Percentiles rank a stretch among this genome's conserved stretches.
phyloP scores from a whole-genome alignment of 2,329 filamentous ascomycete genomes.

The Fusarium compactum region DNA sequence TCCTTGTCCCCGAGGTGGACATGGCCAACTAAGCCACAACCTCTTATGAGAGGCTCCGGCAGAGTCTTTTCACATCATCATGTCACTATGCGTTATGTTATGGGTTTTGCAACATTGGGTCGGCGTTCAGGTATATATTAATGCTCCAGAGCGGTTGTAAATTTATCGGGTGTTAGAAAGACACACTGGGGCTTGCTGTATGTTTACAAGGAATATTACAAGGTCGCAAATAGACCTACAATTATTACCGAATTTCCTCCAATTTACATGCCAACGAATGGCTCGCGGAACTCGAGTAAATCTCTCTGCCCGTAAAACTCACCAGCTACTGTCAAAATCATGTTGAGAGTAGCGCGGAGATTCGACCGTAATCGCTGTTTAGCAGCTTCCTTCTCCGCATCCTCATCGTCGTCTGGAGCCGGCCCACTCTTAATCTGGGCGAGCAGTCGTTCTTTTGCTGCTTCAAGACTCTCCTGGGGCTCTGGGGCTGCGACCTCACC shows the following conservation, averaged over 20 bases:
- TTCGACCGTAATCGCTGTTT: slow-evolving; percentile 58
- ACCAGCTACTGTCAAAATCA: slow-evolving; percentile 89
- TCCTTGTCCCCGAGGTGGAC: slow-evolving; percentile 66
- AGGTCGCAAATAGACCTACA: slow-evolving; percentile 27
- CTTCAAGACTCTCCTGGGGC: slow-evolving; percentile 57
- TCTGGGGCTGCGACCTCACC: slow-evolving; percentile 48
- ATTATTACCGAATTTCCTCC: slow-evolving; percentile 2
- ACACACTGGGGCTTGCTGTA: slow-evolving; percentile 27
- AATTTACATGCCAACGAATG: slow-evolving; percentile 62
- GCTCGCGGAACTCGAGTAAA: slow-evolving; percentile 79
- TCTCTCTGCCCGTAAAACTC: slow-evolving; percentile 93
- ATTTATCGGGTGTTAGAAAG: slow-evolving; percentile 22
- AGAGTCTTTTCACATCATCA: slow-evolving; percentile 9
- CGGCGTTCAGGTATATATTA: slow-evolving; percentile 40
- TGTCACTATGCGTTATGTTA: slow-evolving; percentile 28
- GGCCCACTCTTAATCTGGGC: slow-evolving; percentile 54
- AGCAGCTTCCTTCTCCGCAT: slow-evolving; percentile 45
- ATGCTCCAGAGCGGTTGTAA: slow-evolving; percentile 38
- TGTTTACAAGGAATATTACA: slow-evolving; percentile 27
- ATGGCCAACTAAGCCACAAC: slow-evolving; percentile 28
- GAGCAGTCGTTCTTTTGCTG: slow-evolving; percentile 62
- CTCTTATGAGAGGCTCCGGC: background rate
- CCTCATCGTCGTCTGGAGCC: slow-evolving; percentile 44
- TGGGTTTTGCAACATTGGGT: slow-evolving; percentile 32
- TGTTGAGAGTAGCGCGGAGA: slow-evolving; percentile 82